A percentile compares a stretch with the other conserved stretches of the same genome.
Conservation (phyloP, 2,329 filamentous ascomycete species). For the Hirsutella thompsonii region DNA sequence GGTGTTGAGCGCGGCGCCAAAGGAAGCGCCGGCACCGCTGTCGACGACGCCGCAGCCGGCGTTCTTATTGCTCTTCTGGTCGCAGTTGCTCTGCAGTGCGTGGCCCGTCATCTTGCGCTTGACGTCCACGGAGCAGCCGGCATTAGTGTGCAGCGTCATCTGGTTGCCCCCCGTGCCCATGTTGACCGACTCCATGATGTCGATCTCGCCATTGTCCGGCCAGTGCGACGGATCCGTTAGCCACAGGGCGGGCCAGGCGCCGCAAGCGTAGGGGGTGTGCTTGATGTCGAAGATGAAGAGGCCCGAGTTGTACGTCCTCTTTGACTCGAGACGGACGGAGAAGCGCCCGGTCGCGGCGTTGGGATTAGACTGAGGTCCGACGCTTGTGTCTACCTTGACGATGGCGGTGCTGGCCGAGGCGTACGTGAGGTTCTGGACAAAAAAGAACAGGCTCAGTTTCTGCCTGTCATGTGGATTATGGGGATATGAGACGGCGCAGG, state of each 20-base stretch:
- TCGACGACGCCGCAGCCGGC: constrained; percentile 43
- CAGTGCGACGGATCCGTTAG: constrained; percentile 46
- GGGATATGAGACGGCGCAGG: background rate
- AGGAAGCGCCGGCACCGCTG: constrained; percentile 22
- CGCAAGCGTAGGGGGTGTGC: constrained; percentile 51
- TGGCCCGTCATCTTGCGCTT: constrained; percentile 39
- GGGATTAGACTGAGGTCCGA: constrained; percentile 30
- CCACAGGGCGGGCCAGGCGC: constrained; percentile 55
- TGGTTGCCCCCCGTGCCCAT: constrained; percentile 39
- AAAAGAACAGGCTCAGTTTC: too few species aligned
- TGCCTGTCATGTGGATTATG: too few species aligned
- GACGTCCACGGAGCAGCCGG: constrained; percentile 37
- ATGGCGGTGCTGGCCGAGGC: constrained; percentile 39
- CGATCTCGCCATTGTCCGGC: constrained; percentile 53
- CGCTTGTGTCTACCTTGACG: constrained; percentile 47
- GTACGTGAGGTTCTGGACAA: constrained; percentile 52
- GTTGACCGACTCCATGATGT: constrained; percentile 48
- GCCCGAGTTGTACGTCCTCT: constrained; percentile 43
- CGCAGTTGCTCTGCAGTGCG: constrained; percentile 30
- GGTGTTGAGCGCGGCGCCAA: constrained; percentile 38
- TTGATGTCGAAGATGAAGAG: constrained; percentile 57
- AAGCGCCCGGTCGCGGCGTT: constrained; percentile 46
- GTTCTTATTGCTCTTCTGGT: constrained; percentile 36
- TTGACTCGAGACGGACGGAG: constrained; percentile 51
- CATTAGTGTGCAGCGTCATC: constrained; percentile 46